Percentiles rank a stretch among this genome's conserved stretches.
Evolutionary conservation across 768 basidiomycete genomes (phyloP).

Genomic region (Suillus occidentalis): DNA sequence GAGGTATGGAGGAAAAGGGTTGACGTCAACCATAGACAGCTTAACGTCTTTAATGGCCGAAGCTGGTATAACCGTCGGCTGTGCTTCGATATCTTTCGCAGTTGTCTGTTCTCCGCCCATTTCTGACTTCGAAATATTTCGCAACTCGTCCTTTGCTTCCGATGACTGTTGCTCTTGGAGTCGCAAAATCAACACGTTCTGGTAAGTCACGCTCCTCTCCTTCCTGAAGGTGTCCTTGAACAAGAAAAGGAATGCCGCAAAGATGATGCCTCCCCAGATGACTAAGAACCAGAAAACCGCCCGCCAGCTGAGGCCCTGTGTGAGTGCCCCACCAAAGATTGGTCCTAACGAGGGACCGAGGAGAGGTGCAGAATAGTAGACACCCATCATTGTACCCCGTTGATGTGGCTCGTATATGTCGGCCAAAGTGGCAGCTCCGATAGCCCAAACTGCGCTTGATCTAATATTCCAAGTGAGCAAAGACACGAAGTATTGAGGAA

Average conservation of each 20-base stretch:
- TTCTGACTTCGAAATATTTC: slow-evolving; percentile 3
- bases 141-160: slow-evolving; percentile 18
- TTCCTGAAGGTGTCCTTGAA: slow-evolving; percentile 83
- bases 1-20: slow-evolving; percentile 63
- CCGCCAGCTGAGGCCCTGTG: slow-evolving; percentile 73
- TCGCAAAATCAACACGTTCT: slow-evolving; percentile 54
- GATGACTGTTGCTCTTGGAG: slow-evolving; percentile 27
- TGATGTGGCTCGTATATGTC: slow-evolving; percentile 78
- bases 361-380: slow-evolving; percentile 79
- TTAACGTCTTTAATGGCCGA: slow-evolving; percentile 39
- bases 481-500: background rate
- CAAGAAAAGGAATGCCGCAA: slow-evolving; percentile 55
- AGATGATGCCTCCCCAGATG: slow-evolving; percentile 54
- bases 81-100: slow-evolving; percentile 25
- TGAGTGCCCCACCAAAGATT: slow-evolving; percentile 67
- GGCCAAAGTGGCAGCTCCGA: slow-evolving; percentile 78
- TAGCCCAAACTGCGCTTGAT: slow-evolving; percentile 64
- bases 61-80: slow-evolving; percentile 7
- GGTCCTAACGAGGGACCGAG: slow-evolving; percentile 70
- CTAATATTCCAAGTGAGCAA: slow-evolving; percentile 32
- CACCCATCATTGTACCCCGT: slow-evolving; percentile 79
- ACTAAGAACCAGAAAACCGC: slow-evolving; percentile 83
- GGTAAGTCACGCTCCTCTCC: slow-evolving; percentile 81
- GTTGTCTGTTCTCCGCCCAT: background rate
- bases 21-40: slow-evolving; percentile 66